Conservation (phyloP, 176 grass and related monocot genomes). For the Oryza nivara region DNA sequence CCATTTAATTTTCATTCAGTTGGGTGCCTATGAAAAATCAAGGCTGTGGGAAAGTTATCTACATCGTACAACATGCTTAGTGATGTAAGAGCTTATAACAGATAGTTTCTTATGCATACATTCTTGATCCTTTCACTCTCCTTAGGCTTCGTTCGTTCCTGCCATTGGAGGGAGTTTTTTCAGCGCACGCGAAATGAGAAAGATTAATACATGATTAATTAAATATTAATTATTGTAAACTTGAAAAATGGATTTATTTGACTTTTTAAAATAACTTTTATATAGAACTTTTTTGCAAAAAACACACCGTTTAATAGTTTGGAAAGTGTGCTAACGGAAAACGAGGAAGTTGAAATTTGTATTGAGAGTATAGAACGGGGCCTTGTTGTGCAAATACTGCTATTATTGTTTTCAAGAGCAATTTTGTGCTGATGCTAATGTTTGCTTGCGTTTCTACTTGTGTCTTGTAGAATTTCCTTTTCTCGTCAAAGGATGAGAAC, state of each 20-base stretch:
- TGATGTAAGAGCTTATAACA: conserved; percentile 2
- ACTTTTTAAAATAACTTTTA: no score
- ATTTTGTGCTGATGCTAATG: conserved; percentile 34
- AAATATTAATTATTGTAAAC: no score
- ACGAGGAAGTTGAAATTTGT: no score
- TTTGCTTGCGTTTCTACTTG: conserved; percentile 15
- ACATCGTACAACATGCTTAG: background rate
- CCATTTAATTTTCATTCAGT: background rate
- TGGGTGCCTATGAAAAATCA: background rate
- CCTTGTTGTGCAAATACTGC: background rate
- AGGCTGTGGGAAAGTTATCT: background rate
- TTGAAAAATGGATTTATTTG: no score
- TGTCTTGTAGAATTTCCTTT: conserved; percentile 66
- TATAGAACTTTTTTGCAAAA: no score
- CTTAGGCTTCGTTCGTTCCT: background rate
- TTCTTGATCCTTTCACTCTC: conserved; percentile 22
- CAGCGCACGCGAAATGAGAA: no score
- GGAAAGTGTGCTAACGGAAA: no score
- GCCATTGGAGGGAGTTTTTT: no score
- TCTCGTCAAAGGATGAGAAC: conserved; percentile 58
- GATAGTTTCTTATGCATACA: background rate
- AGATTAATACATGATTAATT: no score
- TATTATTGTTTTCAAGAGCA: conserved; percentile 13
- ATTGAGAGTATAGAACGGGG: no score
- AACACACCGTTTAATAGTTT: no score